Conservation (phyloP, 768 basidiomycete species). For the Suillus lakei region DNA sequence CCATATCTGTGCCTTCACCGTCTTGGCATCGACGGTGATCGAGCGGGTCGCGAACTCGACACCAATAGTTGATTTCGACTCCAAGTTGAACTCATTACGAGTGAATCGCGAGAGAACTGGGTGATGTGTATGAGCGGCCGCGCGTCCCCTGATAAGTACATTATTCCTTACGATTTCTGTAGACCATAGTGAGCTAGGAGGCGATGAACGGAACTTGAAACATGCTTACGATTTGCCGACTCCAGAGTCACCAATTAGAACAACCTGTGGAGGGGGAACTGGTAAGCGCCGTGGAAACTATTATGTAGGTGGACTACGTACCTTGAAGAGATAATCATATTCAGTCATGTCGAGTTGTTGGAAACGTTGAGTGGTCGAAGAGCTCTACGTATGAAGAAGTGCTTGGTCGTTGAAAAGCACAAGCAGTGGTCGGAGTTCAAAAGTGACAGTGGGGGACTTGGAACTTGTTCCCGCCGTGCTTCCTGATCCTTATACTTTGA, state of each 20-base stretch:
- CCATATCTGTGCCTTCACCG: constrained; percentile 98
- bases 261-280: constrained; percentile 64
- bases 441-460: constrained; percentile 13
- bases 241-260: constrained; percentile 98
- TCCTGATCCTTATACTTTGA: neutral
- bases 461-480: neutral
- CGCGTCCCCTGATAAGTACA: neutral
- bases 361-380: constrained; percentile 15
- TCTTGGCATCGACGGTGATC: constrained; percentile 95
- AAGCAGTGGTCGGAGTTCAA: constrained; percentile 35
- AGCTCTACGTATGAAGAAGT: constrained; percentile 10
- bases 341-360: constrained; percentile 67
- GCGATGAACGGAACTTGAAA: constrained; percentile 6
- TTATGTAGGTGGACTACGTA: constrained; percentile 35
- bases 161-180: constrained; percentile 39
- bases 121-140: constrained; percentile 14
- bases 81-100: constrained; percentile 98
- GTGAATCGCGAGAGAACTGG: constrained; percentile 99
- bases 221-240: constrained; percentile 97
- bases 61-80: constrained; percentile 98
- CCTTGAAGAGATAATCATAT: constrained; percentile 99
- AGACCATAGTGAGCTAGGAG: constrained; percentile 5
- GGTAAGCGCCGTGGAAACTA: constrained; percentile 1
- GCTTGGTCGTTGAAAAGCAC: constrained; percentile 11
- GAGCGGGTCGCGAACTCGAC: constrained; percentile 98